phyloP scores from a whole-genome alignment of 1,284 basidiomycete species.

The Rhodotorula sp. region DNA sequence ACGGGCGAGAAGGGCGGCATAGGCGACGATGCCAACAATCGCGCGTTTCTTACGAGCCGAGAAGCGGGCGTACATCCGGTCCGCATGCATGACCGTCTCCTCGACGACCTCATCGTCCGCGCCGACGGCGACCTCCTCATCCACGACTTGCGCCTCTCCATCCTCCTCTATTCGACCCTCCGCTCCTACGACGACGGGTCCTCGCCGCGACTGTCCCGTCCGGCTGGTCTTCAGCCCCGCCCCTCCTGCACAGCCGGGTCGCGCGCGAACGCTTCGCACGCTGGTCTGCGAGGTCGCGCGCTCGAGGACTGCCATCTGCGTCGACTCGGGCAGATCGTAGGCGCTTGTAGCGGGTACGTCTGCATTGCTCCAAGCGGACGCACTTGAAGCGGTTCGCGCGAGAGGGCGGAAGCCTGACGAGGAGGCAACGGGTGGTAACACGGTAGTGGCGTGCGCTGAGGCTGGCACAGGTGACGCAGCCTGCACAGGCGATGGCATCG shows the following conservation, averaged over 20 bases:
- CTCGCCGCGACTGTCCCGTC: background rate
- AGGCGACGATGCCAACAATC: slow-evolving; percentile 61
- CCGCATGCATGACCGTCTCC: slow-evolving; percentile 7
- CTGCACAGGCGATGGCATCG: background rate
- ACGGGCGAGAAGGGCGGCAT: slow-evolving; percentile 60
- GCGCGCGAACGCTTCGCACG: background rate
- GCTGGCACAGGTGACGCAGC: background rate
- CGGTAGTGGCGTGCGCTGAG: background rate
- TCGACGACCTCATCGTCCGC: slow-evolving; percentile 3
- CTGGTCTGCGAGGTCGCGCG: background rate
- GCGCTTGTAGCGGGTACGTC: background rate
- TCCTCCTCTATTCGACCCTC: slow-evolving; percentile 3
- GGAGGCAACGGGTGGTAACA: background rate
- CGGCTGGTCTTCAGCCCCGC: background rate
- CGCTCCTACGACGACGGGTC: background rate
- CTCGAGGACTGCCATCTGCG: background rate
- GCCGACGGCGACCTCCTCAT: slow-evolving; percentile 12
- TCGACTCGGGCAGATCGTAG: slow-evolving; percentile 4
- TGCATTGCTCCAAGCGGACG: background rate
- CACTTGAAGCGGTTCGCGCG: background rate
- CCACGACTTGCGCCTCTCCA: background rate
- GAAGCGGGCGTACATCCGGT: slow-evolving; percentile 59
- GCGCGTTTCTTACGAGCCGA: slow-evolving; percentile 54
- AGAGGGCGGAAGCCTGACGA: background rate
- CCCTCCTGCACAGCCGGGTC: background rate